Base-by-base conservation (phyloP, 2,329 filamentous ascomycete species). In the Coleophoma crateriformis region DNA sequence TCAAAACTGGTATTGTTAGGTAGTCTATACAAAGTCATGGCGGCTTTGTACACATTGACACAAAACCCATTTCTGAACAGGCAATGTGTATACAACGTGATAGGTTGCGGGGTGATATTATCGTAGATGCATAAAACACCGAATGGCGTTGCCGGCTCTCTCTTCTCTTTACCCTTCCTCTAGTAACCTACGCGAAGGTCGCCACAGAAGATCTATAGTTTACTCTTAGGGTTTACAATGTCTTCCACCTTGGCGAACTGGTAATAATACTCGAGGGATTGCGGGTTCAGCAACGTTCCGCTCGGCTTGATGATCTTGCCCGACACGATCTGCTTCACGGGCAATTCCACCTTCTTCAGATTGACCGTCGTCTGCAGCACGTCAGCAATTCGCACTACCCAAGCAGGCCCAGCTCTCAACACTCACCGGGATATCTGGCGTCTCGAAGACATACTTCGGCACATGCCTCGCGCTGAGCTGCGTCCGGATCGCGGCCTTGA, bases 241-340 rank as follows among this genome's bases (percentile, higher is more conserved):
- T 85, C 78, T 64, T 90, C 86, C 0, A 88, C 77, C 62, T 83
- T 81, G 5, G 82, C 84, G 67, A 92, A 94, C 61, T 81, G 83
- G 58, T 94, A 91, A 61, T 89, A 94, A 61, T 78, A 92, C 33
- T 90, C 76, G 51, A 94, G 67, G 55, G 85, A 87, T 60, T 85
- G 69, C 0, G 88, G 88, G 61, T 95, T 94, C 47, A 87, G 68
- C 60, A 94, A 67, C 4, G 88, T 92, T 1, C 87, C 87, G 45
- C 84, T 88, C 0, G 87, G 79, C 67, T 86, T 89, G 62, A 94
- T 79, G 20, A 71, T 79, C 58, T 83, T 81, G 0, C 88, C 88
- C 0, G 81, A 89, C 1, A 94, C 84, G 54, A 94, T 94, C 62
- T 88, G 85, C 70, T 94, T 94, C 32, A 94, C 85, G 0, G 88